A percentile compares a stretch with the other conserved stretches of the same genome.
phyloP scores from a whole-genome alignment of 2,329 filamentous ascomycete species.

The Lecanoromycetidae sp. region DNA sequence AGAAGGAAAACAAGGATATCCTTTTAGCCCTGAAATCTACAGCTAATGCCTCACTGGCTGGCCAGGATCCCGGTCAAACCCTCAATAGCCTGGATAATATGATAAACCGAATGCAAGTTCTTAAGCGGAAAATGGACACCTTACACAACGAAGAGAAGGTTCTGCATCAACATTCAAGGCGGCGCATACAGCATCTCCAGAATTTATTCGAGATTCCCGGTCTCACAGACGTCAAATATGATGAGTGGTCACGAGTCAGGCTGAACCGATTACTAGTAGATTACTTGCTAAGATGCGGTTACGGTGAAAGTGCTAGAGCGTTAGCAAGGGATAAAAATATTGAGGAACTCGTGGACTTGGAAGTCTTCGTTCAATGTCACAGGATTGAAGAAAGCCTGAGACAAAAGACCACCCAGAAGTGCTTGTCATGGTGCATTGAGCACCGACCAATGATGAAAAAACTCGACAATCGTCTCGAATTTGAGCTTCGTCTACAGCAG shows the following conservation, averaged over 20 bases:
- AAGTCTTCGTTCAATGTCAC: slow-evolving; percentile 74
- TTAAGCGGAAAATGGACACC: slow-evolving; percentile 74
- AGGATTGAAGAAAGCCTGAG: slow-evolving; percentile 62
- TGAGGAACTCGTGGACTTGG: slow-evolving; percentile 71
- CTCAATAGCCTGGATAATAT: slow-evolving; percentile 72
- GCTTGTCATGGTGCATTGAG: slow-evolving; percentile 79
- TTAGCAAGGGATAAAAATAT: slow-evolving; percentile 67
- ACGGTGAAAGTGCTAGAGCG: slow-evolving; percentile 60
- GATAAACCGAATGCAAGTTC: slow-evolving; percentile 67
- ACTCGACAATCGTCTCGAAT: slow-evolving; percentile 77
- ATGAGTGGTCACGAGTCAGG: slow-evolving; percentile 71
- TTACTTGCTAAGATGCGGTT: slow-evolving; percentile 76
- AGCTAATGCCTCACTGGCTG: slow-evolving; percentile 52
- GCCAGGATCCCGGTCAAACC: slow-evolving; percentile 55
- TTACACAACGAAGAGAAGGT: slow-evolving; percentile 68
- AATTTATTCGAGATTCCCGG: slow-evolving; percentile 68
- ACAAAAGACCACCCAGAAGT: slow-evolving; percentile 60
- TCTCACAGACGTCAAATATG: slow-evolving; percentile 85
- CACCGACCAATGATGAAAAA: slow-evolving; percentile 89
- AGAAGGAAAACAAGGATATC: slow-evolving; percentile 37
- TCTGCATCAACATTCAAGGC: slow-evolving; percentile 62
- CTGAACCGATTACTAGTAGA: slow-evolving; percentile 83
- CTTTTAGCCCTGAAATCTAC: slow-evolving; percentile 39
- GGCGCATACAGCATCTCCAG: slow-evolving; percentile 67
- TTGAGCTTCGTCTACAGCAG: slow-evolving; percentile 85